Base-by-base conservation (phyloP, 2,329 filamentous ascomycete genomes). In the Pleurostoma richardsiae region DNA sequence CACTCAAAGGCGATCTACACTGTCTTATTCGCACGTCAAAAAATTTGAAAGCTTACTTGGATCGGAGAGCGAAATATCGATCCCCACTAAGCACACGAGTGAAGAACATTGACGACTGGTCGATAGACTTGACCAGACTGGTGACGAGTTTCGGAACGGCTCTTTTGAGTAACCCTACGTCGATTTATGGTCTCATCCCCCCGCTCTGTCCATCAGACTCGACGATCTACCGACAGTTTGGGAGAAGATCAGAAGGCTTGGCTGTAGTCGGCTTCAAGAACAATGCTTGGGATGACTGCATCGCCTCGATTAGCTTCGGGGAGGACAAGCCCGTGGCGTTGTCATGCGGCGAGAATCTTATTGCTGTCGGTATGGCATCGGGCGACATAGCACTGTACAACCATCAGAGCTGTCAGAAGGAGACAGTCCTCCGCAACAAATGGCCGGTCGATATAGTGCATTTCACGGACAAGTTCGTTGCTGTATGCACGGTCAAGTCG, bases 181-280 rank as follows among this genome's bases (percentile, higher is more conserved):
- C 64, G 3, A 66, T 68, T n/a, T 61, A 62, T 47, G 58, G 52
- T 36, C 53, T 66, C 2, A 59, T 68, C n/a, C 64, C 60, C 2
- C 61, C 65, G 3, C 56, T 68, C 42, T 68, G 64, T 46, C 65
- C 65, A 3, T 42, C 45, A 6, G 30, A 45, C 4, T 54, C 54
- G 1, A 45, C 52, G 2, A 51, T 58, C 7, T 41, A 52, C n/a
- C 44, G 42, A 8, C 47, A 50, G 26, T 54, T 55, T 41, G 47
- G 50, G 6, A 48, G 41, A 31, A 40, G 30, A 8, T 44, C 42
- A 2, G 50, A 51, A 26, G 48, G 47, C 6, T 27, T 59, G 19
- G 26, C 26, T 30, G 29, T 58, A 1, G 39, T 46, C 8, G 56
- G 56, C 6, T 33, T 43, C 36, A 44, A 40, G 6, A 40, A 45